phyloP scores from a whole-genome alignment of 2,329 filamentous ascomycete genomes.

The Monosporascus sp. region DNA sequence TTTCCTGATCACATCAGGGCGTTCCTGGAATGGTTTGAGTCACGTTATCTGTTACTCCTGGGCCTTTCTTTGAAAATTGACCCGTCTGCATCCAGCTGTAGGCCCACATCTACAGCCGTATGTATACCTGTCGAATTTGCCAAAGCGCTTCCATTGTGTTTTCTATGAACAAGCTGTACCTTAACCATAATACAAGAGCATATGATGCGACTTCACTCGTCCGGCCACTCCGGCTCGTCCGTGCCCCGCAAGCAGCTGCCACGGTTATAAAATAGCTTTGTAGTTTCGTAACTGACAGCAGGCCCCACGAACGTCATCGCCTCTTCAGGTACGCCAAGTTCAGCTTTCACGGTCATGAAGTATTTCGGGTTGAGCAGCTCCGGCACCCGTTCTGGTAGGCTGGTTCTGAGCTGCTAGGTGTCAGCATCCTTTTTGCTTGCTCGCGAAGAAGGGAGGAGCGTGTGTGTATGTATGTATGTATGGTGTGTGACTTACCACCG shows the following conservation, averaged over 20 bases:
- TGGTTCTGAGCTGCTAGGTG: not conserved
- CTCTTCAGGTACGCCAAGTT: slow-evolving; percentile 22
- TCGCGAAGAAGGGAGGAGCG: not conserved
- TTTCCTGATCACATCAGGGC: too few relatives aligned
- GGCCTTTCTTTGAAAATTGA: too few relatives aligned
- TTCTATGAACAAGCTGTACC: not conserved
- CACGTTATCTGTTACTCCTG: too few relatives aligned
- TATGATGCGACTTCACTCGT: not conserved
- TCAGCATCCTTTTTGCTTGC: not conserved
- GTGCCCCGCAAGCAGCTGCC: slow-evolving; percentile 26
- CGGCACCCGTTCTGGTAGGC: slow-evolving; percentile 18
- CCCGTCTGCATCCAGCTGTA: too few relatives aligned
- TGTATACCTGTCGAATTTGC: too few relatives aligned
- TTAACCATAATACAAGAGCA: not conserved
- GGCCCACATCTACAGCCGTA: too few relatives aligned
- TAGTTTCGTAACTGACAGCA: slow-evolving; percentile 21
- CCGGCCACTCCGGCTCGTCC: slow-evolving; percentile 21
- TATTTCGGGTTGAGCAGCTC: slow-evolving; percentile 17
- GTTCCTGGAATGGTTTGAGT: too few relatives aligned
- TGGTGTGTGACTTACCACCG: slow-evolving; percentile 16
- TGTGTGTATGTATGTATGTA: not conserved
- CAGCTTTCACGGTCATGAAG: slow-evolving; percentile 19
- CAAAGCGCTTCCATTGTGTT: too few relatives aligned
- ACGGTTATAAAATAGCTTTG: slow-evolving; percentile 20
- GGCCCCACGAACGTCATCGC: slow-evolving; percentile 26